Evolutionary conservation across 805 yeast species (phyloP).

Genomic region (Kockiozyma suomiensis): DNA sequence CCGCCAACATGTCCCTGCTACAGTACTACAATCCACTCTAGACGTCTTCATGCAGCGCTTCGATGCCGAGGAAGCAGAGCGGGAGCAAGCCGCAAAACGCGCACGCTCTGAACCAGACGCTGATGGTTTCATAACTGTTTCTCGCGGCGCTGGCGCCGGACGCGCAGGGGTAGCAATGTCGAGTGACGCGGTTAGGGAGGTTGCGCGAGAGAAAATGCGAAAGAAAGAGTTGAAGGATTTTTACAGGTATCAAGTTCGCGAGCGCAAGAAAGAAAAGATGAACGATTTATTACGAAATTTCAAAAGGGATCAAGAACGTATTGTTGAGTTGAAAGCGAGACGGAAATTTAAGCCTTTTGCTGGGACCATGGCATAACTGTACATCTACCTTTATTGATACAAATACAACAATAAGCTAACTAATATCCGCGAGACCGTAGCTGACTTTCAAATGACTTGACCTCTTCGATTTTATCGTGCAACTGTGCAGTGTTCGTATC

Average conservation of each 20-base stretch:
- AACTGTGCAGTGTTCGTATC: conserved; percentile 71
- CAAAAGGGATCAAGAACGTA: conserved; percentile 87
- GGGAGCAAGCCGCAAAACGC: conserved; percentile 26
- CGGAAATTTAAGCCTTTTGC: conserved; percentile 77
- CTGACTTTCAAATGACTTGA: conserved; percentile 36
- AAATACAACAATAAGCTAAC: not conserved
- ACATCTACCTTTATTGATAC: not conserved
- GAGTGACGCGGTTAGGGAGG: conserved; percentile 47
- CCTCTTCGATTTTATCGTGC: conserved; percentile 61
- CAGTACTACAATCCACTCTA: conserved; percentile 57
- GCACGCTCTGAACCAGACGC: conserved; percentile 34
- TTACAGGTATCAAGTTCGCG: conserved; percentile 94
- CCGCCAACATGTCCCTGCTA: conserved; percentile 48
- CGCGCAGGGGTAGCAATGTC: conserved; percentile 15
- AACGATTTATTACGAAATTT: conserved; percentile 80
- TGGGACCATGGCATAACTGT: conserved; percentile 4
- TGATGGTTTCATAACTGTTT: conserved; percentile 38
- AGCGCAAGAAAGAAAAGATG: conserved; percentile 89
- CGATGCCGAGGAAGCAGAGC: conserved; percentile 60
- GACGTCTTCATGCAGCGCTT: conserved; percentile 66
- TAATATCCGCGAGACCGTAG: conserved; percentile 12
- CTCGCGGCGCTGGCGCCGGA: conserved; percentile 25
- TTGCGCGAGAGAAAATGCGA: conserved; percentile 43
- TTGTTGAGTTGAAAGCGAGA: conserved; percentile 74
- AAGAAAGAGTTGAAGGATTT: conserved; percentile 85